Conservation (phyloP, 805 yeast genomes). For the Candida ovalis region DNA sequence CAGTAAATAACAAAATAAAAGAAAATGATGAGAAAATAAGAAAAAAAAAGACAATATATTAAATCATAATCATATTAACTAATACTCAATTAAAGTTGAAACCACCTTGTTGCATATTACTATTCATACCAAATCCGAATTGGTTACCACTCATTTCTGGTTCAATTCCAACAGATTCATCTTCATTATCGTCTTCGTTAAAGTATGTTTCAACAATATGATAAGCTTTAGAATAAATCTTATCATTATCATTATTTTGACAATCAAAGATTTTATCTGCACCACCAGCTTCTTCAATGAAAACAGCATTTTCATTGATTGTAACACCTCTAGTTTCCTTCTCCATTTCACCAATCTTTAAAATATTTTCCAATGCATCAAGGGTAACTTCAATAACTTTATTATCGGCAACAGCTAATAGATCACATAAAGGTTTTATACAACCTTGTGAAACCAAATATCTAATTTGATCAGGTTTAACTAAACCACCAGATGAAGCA, state of each 20-base stretch:
- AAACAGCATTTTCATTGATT: slow-evolving; percentile 83
- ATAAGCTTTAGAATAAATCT: slow-evolving; percentile 88
- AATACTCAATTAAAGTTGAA: slow-evolving; percentile 47
- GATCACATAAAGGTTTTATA: slow-evolving; percentile 94
- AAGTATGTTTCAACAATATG: slow-evolving; percentile 88
- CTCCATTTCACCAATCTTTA: slow-evolving; percentile 92
- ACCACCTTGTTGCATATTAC: slow-evolving; percentile 41
- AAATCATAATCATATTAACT: background rate
- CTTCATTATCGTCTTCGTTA: slow-evolving; percentile 73
- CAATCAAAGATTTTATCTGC: slow-evolving; percentile 93
- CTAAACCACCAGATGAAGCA: slow-evolving; percentile 93
- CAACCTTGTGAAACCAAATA: slow-evolving; percentile 94
- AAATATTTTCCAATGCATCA: slow-evolving; percentile 90
- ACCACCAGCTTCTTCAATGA: slow-evolving; percentile 97
- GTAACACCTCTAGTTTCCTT: slow-evolving; percentile 68
- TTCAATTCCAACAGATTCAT: slow-evolving; percentile 63
- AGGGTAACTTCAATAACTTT: slow-evolving; percentile 91
- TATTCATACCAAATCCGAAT: slow-evolving; percentile 79
- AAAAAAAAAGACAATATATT: background rate
- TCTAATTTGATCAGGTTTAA: slow-evolving; percentile 88
- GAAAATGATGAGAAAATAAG: background rate
- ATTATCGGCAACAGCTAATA: slow-evolving; percentile 81
- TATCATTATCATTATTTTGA: slow-evolving; percentile 88
- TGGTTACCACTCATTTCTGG: slow-evolving; percentile 74
- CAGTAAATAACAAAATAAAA: slow-evolving; percentile 1